phyloP scores from a whole-genome alignment of 176 grass and related monocot genomes.

The Oryza glaberrima region DNA sequence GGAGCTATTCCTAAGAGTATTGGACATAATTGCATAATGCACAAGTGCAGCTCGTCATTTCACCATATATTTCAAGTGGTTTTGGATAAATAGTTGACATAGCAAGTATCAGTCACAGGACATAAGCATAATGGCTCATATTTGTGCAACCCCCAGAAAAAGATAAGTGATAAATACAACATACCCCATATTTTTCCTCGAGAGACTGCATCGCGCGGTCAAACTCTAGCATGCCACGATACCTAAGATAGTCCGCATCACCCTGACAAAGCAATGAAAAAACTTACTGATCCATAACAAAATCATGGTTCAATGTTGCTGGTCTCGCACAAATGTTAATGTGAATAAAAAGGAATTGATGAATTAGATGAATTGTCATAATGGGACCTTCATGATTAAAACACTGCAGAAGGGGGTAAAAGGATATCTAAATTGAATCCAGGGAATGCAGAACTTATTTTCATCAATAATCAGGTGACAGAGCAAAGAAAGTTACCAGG shows the following conservation, averaged over 20 bases:
- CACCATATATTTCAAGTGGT: constrained; percentile 15
- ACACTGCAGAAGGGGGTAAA: constrained; percentile 10
- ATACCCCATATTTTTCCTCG: constrained; percentile 85
- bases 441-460: constrained; percentile 13
- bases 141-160: constrained; percentile 23
- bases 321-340: constrained; percentile 1
- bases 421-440: constrained; percentile 1
- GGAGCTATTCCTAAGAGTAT: background rate
- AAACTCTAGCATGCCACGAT: constrained; percentile 82
- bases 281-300: constrained; percentile 12
- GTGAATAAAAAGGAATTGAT: constrained; percentile 13
- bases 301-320: constrained; percentile 3
- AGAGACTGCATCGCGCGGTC: constrained; percentile 90
- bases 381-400: constrained; percentile 8
- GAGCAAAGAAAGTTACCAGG: constrained; percentile 54
- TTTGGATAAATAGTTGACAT: background rate
- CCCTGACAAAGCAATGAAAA: constrained; percentile 54
- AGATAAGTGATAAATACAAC: constrained; percentile 39
- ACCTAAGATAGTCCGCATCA: constrained; percentile 85
- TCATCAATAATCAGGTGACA: constrained; percentile 15
- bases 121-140: constrained; percentile 11
- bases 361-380: constrained; percentile 16
- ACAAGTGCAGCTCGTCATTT: background rate
- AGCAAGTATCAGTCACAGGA: background rate
- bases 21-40: background rate